Percentiles rank a stretch among this genome's conserved stretches.
phyloP scores from a whole-genome alignment of 2,329 filamentous ascomycete species.

The Arachnomyces sp. region DNA sequence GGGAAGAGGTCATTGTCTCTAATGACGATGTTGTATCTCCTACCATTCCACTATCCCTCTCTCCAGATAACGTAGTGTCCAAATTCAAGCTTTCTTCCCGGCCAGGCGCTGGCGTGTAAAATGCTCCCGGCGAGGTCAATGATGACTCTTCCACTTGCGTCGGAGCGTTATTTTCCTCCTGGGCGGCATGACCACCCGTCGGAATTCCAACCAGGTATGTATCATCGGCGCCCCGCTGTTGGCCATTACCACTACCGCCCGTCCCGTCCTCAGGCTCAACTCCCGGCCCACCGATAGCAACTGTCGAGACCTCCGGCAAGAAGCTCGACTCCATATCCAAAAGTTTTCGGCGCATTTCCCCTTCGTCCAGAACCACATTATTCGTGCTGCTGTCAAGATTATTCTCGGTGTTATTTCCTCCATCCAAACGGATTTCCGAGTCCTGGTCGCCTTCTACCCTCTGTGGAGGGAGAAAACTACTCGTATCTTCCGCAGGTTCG shows the following conservation, averaged over 20 bases:
- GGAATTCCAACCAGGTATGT: no score
- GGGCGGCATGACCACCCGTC: no score
- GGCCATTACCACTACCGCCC: conserved; percentile 2
- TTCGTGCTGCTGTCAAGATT: conserved; percentile 25
- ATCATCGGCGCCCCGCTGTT: no score
- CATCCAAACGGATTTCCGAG: conserved; percentile 2
- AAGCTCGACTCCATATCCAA: conserved; percentile 60
- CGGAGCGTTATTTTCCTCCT: no score
- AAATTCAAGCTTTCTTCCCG: conserved; percentile 9
- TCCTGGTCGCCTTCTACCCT: conserved; percentile 26
- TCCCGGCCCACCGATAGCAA: conserved; percentile 25
- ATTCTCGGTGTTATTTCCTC: conserved; percentile 13
- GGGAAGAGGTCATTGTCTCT: conserved; percentile 38
- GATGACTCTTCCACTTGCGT: no score
- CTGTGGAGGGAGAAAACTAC: not conserved
- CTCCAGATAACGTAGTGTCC: conserved; percentile 14
- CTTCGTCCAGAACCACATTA: conserved; percentile 41
- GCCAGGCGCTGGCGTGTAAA: no score
- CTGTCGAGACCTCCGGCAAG: conserved; percentile 46
- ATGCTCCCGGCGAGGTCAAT: no score
- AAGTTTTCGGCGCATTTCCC: conserved; percentile 52
- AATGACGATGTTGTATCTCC: conserved; percentile 30
- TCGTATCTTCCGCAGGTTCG: conserved; percentile 3
- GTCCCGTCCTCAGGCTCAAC: conserved; percentile 5
- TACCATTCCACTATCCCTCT: conserved; percentile 12